Conservation (phyloP, 1,139 yeast genomes). For the Lodderomyces elongisporus region DNA sequence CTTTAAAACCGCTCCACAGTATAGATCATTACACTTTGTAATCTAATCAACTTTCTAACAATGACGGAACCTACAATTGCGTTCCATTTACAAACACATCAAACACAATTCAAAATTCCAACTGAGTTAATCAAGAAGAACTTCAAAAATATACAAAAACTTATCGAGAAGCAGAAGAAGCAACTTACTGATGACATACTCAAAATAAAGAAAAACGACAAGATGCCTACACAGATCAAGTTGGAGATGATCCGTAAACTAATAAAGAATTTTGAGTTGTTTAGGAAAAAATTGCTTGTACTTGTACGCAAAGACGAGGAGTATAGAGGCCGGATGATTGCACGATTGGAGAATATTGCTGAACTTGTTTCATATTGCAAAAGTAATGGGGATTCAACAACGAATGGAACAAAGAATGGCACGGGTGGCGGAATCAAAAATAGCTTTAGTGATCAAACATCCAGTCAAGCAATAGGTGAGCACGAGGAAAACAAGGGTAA, state of each 20-base stretch:
- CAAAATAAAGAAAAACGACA: slow-evolving; percentile 27
- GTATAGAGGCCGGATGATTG: slow-evolving; percentile 41
- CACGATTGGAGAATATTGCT: slow-evolving; percentile 38
- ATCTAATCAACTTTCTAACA: too few species aligned
- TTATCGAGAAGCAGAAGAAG: slow-evolving; percentile 51
- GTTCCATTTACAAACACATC: slow-evolving; percentile 40
- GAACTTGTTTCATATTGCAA: slow-evolving; percentile 8
- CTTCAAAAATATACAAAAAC: slow-evolving; percentile 50
- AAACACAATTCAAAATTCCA: slow-evolving; percentile 58
- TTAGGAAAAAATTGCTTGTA: slow-evolving; percentile 38
- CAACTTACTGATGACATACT: slow-evolving; percentile 36
- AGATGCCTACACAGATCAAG: slow-evolving; percentile 19
- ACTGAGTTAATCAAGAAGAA: slow-evolving; percentile 56
- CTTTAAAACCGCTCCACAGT: too few species aligned
- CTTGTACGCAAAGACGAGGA: slow-evolving; percentile 48
- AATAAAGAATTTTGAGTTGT: slow-evolving; percentile 43
- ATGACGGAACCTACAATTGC: slow-evolving; percentile 41
- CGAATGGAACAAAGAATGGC: slow-evolving; percentile 3
- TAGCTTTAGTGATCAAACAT: neutral
- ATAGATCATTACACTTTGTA: too few species aligned
- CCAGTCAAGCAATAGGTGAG: neutral
- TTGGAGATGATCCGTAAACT: slow-evolving; percentile 32
- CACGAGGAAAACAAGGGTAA: slow-evolving; percentile 10
- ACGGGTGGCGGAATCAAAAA: slow-evolving; percentile 8
- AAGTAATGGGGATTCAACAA: slow-evolving; percentile 4